A percentile compares a stretch with the other conserved stretches of the same genome.
phyloP scores from a whole-genome alignment of 2,329 filamentous ascomycete species.

The Lasiodiplodia theobromae region DNA sequence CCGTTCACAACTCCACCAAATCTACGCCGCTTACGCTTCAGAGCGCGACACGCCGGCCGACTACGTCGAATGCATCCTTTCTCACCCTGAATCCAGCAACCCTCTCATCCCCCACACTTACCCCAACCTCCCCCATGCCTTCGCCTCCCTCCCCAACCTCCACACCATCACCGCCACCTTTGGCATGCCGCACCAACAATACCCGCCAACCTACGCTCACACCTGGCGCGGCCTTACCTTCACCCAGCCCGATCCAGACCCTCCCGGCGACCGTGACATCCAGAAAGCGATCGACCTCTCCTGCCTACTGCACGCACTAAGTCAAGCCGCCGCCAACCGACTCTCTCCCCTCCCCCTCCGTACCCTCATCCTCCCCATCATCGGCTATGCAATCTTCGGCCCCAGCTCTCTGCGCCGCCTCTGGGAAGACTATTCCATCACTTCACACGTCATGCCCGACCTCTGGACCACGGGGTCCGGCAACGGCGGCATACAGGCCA shows the following conservation, averaged over 20 bases:
- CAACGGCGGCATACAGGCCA: too few species aligned
- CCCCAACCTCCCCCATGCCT: slow-evolving; percentile 1
- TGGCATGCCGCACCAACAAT: slow-evolving; percentile 3
- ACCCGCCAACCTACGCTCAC: neutral
- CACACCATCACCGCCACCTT: slow-evolving; percentile 1
- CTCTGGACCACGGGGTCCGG: too few species aligned
- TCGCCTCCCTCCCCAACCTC: slow-evolving; percentile 7
- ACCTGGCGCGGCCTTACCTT: slow-evolving; percentile 13
- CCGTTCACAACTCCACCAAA: neutral
- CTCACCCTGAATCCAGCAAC: neutral
- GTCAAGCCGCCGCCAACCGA: neutral
- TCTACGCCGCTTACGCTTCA: slow-evolving; percentile 4
- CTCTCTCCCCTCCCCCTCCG: neutral
- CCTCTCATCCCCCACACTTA: slow-evolving; percentile 7
- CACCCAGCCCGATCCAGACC: neutral
- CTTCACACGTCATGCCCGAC: too few species aligned
- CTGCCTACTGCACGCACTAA: slow-evolving; percentile 2
- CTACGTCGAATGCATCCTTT: slow-evolving; percentile 4
- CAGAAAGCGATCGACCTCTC: neutral
- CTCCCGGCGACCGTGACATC: neutral
- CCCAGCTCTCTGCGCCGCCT: neutral
- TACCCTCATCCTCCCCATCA: neutral
- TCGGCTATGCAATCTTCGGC: neutral
- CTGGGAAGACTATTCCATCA: neutral
- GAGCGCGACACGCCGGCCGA: slow-evolving; percentile 10